These are phyloP conservation scores for Cladosporium sp. DNA, from an alignment of 2,329 filamentous ascomycete species.

Conservation along the genomic window DNA sequence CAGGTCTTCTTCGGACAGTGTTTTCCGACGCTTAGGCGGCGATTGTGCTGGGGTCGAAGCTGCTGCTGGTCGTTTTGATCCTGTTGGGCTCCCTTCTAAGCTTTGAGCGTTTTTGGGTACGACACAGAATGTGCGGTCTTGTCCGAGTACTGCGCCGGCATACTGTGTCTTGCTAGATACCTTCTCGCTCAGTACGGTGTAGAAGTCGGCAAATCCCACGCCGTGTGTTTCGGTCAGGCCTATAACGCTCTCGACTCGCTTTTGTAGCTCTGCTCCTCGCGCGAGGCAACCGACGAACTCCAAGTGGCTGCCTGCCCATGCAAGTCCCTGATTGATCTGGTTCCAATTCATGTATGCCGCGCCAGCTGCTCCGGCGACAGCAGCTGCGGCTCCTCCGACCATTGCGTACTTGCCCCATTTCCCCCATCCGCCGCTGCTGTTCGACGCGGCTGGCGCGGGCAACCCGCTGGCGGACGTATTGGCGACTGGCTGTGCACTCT, in stretches of 20 bases:
- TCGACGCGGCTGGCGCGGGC: conserved; percentile 21
- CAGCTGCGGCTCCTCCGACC: conserved; percentile 76
- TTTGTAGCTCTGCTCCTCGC: conserved; percentile 74
- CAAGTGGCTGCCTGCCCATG: conserved; percentile 84
- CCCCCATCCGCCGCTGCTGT: conserved; percentile 58
- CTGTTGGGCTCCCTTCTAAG: conserved; percentile 21
- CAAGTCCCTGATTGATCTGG: conserved; percentile 69
- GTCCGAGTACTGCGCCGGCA: conserved; percentile 58
- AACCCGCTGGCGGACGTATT: conserved; percentile 28
- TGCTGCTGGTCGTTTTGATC: conserved; percentile 21
- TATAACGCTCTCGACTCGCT: conserved; percentile 66
- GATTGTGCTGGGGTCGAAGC: conserved; percentile 14
- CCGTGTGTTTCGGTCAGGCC: conserved; percentile 60
- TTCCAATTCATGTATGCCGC: conserved; percentile 85
- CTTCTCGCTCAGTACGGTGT: conserved; percentile 73
- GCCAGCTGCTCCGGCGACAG: conserved; percentile 75
- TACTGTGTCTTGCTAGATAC: conserved; percentile 46
- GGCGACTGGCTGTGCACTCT: conserved; percentile 19
- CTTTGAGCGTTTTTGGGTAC: conserved; percentile 56
- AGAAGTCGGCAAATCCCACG: conserved; percentile 80
- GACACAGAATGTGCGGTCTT: conserved; percentile 83
- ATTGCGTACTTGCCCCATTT: conserved; percentile 82
- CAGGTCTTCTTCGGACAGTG: conserved; percentile 18
- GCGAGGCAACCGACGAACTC: conserved; percentile 90
- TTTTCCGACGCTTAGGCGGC: conserved; percentile 21